phyloP scores from a whole-genome alignment of 768 basidiomycete species.

The Cubamyces sp. region DNA sequence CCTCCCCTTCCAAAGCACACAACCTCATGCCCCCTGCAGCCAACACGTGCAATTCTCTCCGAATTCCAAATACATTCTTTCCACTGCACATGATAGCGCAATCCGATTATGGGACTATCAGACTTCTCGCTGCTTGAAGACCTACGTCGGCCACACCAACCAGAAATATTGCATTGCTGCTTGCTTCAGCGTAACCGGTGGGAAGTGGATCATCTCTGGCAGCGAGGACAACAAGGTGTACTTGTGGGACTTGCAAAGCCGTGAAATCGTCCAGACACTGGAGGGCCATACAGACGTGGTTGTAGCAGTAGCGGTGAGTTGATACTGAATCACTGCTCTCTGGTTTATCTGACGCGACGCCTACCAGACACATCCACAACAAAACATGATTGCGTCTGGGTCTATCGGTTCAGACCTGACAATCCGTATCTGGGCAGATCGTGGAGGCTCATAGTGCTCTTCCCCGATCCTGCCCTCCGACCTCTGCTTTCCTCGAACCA shows the following conservation, averaged over 20 bases:
- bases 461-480: neutral
- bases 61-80: constrained; percentile 93
- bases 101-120: constrained; percentile 97
- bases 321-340: constrained; percentile 16
- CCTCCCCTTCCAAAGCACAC: neutral
- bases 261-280: constrained; percentile 81
- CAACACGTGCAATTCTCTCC: constrained; percentile 95
- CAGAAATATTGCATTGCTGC: constrained; percentile 83
- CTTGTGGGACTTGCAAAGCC: constrained; percentile 88
- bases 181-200: constrained; percentile 83
- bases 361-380: constrained; percentile 76
- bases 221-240: constrained; percentile 90
- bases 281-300: constrained; percentile 82
- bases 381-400: constrained; percentile 88
- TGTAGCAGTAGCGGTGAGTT: constrained; percentile 72
- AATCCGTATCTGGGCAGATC: constrained; percentile 83
- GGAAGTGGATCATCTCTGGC: constrained; percentile 90
- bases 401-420: constrained; percentile 83
- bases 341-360: constrained; percentile 4
- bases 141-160: constrained; percentile 84
- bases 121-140: constrained; percentile 87
- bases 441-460: constrained; percentile 17
- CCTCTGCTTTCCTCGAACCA: neutral
- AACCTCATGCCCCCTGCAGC: constrained; percentile 41
- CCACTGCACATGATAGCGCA: constrained; percentile 90